Percentiles rank a stretch among this genome's conserved stretches.
phyloP scores from a whole-genome alignment of 1,284 basidiomycete species.

The Flammula alnicola region DNA sequence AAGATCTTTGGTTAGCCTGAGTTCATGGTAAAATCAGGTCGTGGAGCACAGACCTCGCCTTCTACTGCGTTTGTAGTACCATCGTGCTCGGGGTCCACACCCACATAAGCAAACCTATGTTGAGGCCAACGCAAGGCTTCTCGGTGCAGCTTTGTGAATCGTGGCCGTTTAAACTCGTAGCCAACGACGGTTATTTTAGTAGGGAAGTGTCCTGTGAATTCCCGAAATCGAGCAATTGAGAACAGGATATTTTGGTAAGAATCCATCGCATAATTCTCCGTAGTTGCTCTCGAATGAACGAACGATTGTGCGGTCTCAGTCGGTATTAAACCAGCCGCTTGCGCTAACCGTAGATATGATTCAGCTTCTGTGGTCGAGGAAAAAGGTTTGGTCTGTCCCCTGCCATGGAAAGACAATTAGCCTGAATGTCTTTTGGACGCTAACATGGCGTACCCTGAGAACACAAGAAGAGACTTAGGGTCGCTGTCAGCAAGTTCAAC shows the following conservation, averaged over 20 bases:
- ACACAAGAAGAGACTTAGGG: slow-evolving; percentile 76
- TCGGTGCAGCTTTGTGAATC: slow-evolving; percentile 88
- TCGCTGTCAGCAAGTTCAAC: slow-evolving; percentile 71
- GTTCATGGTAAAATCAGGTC: slow-evolving; percentile 10
- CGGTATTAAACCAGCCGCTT: slow-evolving; percentile 49
- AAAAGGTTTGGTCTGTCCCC: slow-evolving; percentile 83
- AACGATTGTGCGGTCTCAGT: slow-evolving; percentile 32
- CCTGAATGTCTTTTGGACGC: slow-evolving; percentile 16
- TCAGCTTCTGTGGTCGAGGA: slow-evolving; percentile 86
- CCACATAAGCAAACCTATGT: slow-evolving; percentile 76
- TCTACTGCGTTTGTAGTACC: slow-evolving; percentile 57
- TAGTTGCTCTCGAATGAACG: slow-evolving; percentile 64
- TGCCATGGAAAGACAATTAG: slow-evolving; percentile 35
- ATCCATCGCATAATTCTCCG: slow-evolving; percentile 91
- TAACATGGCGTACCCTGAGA: slow-evolving; percentile 76
- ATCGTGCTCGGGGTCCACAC: slow-evolving; percentile 74
- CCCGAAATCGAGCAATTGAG: slow-evolving; percentile 89
- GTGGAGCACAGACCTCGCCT: slow-evolving; percentile 75
- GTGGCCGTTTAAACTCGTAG: slow-evolving; percentile 86
- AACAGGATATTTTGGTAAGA: slow-evolving; percentile 94
- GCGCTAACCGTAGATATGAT: slow-evolving; percentile 83
- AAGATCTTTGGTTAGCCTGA: slow-evolving; percentile 24
- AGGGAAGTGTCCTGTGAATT: slow-evolving; percentile 87
- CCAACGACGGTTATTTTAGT: slow-evolving; percentile 87
- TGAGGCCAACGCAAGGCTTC: slow-evolving; percentile 83